Evolutionary conservation across 169 alveolate species (phyloP).

Genomic region (Plasmodium knowlesi): DNA sequence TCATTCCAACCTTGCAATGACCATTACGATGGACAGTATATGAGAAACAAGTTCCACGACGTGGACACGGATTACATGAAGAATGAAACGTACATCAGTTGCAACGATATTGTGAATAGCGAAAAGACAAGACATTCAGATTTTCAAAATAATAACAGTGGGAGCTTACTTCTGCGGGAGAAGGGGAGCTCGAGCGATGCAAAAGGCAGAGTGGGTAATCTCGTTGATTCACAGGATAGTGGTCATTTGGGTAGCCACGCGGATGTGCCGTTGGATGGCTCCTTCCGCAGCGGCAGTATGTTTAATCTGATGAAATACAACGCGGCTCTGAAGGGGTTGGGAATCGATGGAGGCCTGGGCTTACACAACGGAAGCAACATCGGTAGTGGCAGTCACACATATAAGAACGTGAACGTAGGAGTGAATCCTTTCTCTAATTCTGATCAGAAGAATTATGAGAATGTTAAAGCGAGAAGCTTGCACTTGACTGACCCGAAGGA

Average conservation of each 20-base stretch:
- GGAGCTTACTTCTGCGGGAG: not conserved
- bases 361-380: not conserved
- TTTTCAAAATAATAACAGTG: not conserved
- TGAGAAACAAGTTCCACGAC: conserved; percentile 9
- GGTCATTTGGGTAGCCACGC: not conserved
- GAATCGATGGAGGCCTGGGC: not conserved
- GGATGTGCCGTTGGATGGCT: not conserved
- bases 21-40: conserved; percentile 5
- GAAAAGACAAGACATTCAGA: conserved; percentile 28
- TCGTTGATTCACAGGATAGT: not conserved
- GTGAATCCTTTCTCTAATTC: not conserved
- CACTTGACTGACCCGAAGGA: not conserved
- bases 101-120: conserved; percentile 37
- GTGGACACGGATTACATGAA: conserved; percentile 28
- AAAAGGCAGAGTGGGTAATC: not conserved
- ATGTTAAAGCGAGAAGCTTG: not conserved
- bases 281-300: not conserved
- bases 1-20: not conserved
- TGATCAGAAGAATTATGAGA: not conserved
- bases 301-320: conserved; percentile 1
- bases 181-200: not conserved
- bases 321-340: not conserved
- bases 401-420: not conserved
- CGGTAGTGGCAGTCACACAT: not conserved
- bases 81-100: conserved; percentile 26